Evolutionary conservation across 192 early-diverging fungal species (phyloP), one percentile per base, ranked within the genome.

Genomic region (Phlyctochytrium arcticum): DNA sequence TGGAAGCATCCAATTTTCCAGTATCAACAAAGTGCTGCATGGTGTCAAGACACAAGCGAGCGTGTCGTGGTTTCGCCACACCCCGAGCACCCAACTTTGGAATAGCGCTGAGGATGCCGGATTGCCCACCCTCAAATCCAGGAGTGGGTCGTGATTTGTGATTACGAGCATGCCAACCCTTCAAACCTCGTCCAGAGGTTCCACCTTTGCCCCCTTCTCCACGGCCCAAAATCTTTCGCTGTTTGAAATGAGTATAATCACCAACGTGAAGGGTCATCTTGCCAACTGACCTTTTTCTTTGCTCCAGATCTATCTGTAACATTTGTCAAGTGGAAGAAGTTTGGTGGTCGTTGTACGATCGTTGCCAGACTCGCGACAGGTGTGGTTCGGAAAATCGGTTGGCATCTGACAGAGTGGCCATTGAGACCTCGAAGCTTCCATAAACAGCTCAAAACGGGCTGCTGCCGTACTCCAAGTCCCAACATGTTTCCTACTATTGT

Each of bases 101-200:
- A 39, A 96, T 86, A 30, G 85, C 82, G 42, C 84, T 83, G 24
- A 85, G 82, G 39, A 96, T 64, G 46, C 92, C 90, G 17, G 89
- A 92, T 68, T 96, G 94, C 30, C 96, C 96, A 64, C 96, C 96
- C 72, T 96, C 92, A 65, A 93, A 98, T 21, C 85, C 90, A 3
- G 88, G 89, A 21, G 80, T 75, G 19, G 93, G 92, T 46, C 87
- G 82, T 54, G 84, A 73, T 50, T 90, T 92, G 55, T 88, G 84
- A 6, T 85, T 67, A 7, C 92, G 87, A 26, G 90, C 85, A 34
- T 93, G 88, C 69, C 88, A 93, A 55, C 96, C 96, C 75, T 96
- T 96, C 54, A 88, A 85, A 65, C 96, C 94, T 29, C 91, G 84
- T 8, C 94, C 96, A 53, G 89, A 83, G 21, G 92, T 98, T 61